Conservation (phyloP, 257 asterid genomes). For the Cordia subcordata region DNA sequence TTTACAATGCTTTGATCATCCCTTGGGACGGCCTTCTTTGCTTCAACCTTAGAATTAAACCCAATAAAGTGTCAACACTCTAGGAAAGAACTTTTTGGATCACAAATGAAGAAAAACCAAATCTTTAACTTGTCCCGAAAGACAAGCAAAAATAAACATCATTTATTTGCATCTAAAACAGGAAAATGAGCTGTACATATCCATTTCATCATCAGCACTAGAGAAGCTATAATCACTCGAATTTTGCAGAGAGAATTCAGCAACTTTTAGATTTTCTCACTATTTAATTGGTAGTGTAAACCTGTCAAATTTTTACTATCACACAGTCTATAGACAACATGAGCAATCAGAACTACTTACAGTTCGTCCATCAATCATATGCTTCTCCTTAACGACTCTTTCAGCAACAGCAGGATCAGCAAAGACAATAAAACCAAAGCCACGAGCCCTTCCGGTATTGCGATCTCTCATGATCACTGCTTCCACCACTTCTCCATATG, state of each 20-base stretch:
- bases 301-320: too few relatives aligned
- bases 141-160: too few relatives aligned
- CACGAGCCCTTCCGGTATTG: constrained; percentile 79
- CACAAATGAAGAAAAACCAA: background rate
- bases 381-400: constrained; percentile 76
- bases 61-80: too few relatives aligned
- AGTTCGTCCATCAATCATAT: constrained; percentile 66
- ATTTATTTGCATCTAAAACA: too few relatives aligned
- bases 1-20: constrained; percentile 57
- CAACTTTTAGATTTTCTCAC: too few relatives aligned
- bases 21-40: constrained; percentile 87
- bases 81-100: constrained; percentile 1
- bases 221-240: too few relatives aligned
- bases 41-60: constrained; percentile 61
- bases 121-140: too few relatives aligned
- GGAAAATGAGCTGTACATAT: too few relatives aligned
- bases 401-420: constrained; percentile 72
- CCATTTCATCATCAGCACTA: too few relatives aligned
- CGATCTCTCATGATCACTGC: constrained; percentile 90
- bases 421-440: constrained; percentile 79
- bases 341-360: constrained; percentile 30
- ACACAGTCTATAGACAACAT: too few relatives aligned
- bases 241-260: too few relatives aligned
- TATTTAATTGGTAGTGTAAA: too few relatives aligned
- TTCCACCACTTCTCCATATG: constrained; percentile 70